These are phyloP conservation scores for Dictyostelium discoideum DNA, from an alignment of 78 protist genomes.

Conservation along the genomic window DNA sequence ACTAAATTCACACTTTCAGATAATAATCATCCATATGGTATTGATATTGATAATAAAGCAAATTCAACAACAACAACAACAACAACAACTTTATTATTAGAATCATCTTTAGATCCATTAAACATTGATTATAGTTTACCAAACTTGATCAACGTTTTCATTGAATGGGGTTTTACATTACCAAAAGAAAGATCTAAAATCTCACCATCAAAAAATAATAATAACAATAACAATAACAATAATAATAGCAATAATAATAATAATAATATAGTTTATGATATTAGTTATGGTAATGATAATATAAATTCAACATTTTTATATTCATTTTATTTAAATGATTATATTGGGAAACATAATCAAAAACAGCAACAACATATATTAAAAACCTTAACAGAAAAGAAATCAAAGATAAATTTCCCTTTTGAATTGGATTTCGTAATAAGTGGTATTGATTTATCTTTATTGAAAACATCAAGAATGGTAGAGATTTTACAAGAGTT, in stretches of 20 bases:
- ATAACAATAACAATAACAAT: not conserved
- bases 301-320: not conserved
- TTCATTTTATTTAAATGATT: not conserved
- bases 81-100: not conserved
- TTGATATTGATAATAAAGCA: not conserved
- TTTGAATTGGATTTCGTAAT: not conserved
- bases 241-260: not conserved
- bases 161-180: conserved; percentile 6
- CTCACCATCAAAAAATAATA: not conserved
- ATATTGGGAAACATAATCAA: not conserved
- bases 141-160: not conserved
- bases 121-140: not conserved
- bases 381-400: not conserved
- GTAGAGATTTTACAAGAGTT: not conserved
- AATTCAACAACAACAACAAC: not conserved
- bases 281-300: not conserved
- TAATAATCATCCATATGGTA: not conserved
- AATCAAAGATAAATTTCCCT: not conserved
- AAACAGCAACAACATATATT: not conserved
- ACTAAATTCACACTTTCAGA: not conserved
- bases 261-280: not conserved
- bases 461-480: not conserved
- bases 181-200: not conserved
- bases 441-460: not conserved
- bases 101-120: not conserved